Evolutionary conservation across 148 eudicot genomes (phyloP).

Genomic region (Chenopodium suecicum): DNA sequence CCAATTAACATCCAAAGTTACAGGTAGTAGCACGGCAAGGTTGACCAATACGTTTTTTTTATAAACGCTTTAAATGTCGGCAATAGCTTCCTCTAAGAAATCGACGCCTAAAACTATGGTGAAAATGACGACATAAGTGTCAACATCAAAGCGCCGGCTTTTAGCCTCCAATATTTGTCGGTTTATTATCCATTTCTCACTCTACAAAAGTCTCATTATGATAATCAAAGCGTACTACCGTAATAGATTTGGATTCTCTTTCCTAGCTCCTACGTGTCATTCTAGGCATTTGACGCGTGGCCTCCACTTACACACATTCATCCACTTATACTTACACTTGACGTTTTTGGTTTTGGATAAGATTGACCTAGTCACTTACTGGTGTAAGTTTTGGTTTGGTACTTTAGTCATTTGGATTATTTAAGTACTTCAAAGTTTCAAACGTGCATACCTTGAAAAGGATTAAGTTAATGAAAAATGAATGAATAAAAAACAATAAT

Average conservation of each 20-base stretch:
- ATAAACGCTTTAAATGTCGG: not conserved
- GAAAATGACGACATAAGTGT: not conserved
- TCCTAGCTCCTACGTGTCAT: not conserved
- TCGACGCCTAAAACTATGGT: not conserved
- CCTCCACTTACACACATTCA: not conserved
- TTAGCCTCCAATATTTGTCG: not conserved
- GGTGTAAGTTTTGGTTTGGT: no score
- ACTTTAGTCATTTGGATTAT: no score
- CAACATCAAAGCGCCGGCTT: not conserved
- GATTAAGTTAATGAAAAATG: no score
- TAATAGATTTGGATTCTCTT: not conserved
- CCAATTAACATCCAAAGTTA: no score
- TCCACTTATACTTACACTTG: no score
- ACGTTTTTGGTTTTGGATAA: not conserved
- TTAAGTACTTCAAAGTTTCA: no score
- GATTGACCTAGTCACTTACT: no score
- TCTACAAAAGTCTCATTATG: no score
- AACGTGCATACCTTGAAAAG: no score
- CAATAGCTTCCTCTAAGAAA: not conserved
- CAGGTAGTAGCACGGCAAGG: not conserved
- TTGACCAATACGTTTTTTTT: not conserved
- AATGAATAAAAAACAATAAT: no score
- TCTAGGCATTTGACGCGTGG: not conserved
- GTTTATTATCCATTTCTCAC: not conserved
- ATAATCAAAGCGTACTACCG: not conserved